phyloP scores from a whole-genome alignment of 331 rosid species.

The Quercus lobata region DNA sequence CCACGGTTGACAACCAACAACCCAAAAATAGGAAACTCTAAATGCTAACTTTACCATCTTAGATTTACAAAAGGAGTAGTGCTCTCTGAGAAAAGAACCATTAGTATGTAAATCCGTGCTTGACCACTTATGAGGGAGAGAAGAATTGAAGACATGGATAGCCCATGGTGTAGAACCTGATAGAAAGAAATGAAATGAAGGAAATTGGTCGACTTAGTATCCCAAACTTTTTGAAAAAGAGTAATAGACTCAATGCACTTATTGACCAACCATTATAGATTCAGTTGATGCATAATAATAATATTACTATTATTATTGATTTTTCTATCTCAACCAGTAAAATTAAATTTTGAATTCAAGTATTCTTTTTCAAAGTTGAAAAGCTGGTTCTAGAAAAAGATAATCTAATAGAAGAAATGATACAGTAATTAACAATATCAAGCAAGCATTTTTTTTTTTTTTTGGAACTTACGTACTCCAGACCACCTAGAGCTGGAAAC shows the following conservation, averaged over 20 bases:
- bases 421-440: background rate
- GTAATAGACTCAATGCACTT: background rate
- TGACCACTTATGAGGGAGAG: constrained; percentile 74
- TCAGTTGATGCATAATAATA: background rate
- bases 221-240: background rate
- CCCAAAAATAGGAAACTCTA: constrained; percentile 4
- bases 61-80: constrained; percentile 90
- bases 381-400: background rate
- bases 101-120: constrained; percentile 76
- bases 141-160: constrained; percentile 73
- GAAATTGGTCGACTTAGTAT: background rate
- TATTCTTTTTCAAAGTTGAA: background rate
- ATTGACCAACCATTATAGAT: background rate
- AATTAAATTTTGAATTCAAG: background rate
- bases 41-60: constrained; percentile 64
- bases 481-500: constrained; percentile 87
- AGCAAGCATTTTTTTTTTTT: constrained; percentile 6
- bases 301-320: no score
- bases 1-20: constrained; percentile 15
- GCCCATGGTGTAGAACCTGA: constrained; percentile 80
- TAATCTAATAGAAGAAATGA: background rate
- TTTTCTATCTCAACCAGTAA: background rate
- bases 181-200: constrained; percentile 12
- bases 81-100: constrained; percentile 87
- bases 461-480: constrained; percentile 75